Evolutionary conservation across 371 early-diverging fungal species (phyloP), one percentile per base, ranked within the genome.

Genomic region (Circinella minor): DNA sequence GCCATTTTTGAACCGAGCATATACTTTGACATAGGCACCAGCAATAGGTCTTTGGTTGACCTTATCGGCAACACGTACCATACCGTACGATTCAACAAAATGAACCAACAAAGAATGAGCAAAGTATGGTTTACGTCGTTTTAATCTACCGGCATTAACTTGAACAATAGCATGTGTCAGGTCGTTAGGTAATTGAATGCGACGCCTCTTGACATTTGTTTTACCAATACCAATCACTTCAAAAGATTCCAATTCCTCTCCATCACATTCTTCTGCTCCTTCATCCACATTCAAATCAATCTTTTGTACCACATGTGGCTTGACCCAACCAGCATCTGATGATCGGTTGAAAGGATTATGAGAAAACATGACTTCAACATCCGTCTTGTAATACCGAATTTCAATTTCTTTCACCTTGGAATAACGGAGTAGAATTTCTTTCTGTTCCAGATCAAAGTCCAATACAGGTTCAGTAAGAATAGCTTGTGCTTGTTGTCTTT

Each of bases 311-410:
- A 65, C 64, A 36, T 67, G 78, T 4, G 85, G 80, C 37, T 82
- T 79, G 20, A 82, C 67, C 74, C 76, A 74, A 11, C 68, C 60
- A 3, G 48, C 51, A 34, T 47, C 36, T 1, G 57, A 57, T 57
- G 57, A 57, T 34, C 57, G 57, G 34, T 57, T 77, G 67, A 85
- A 85, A 0, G 85, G 82, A 36, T 76, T 78, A 37, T 70, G 74
- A 0, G 89, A 88, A 67, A 89, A 89, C 83, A 88, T 86, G 51
- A 83, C 82, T 71, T 89, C 90, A n/a, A 85, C 81, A 61, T 89
- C 82, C 67, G 88, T 82, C 43, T 81, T 82, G 59, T 89, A 87
- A 46, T 82, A 88, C 47, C 84, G 79, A 34, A 88, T 76, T 43
- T 78, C 71, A 20, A 86, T 66, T 36, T 69, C 55, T 0, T 67